Base-by-base conservation (phyloP, 495 filamentous ascomycete genomes). In the Terfezia claveryi region DNA sequence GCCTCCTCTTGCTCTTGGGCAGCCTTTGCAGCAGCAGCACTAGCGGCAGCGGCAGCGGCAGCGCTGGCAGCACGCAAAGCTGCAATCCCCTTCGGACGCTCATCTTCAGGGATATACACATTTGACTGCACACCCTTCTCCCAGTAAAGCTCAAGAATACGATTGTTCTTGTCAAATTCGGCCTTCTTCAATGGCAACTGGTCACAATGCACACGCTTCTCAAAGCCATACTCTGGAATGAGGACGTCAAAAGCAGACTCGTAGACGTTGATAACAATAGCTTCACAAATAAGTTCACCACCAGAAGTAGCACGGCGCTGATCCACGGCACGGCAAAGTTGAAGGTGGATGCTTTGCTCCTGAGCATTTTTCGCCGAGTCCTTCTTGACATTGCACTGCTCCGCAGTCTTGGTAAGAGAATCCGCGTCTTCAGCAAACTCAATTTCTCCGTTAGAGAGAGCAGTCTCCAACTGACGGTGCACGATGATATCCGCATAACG, bases 171-270 rank as follows among this genome's bases (percentile, higher is more conserved):
- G 66, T 93, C 80, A 68, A 87, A 98, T 67, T 98, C 91, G 17
- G 91, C 91, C 74, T 98, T 98, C 77, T 95, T 94, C 58, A 98
- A 72, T 12, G 91, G 91, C 59, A 98, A 75, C 72, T 96, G 91
- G 66, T 98, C 91, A 65, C 91, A 98, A 68, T 98, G 91, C 54
- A 98, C 91, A 59, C 91, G 85, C 78, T 98, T 98, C 74, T 98
- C 91, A 58, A 98, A 96, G 49, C 91, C 91, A 69, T 83, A 98
- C 62, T 98, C 92, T 27, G 91, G 92, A 65, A 98, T 96, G 57
- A 98, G 77, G 54, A 98, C 86, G 67, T 98, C 91, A 63, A 98
- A 98, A 46, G 91, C 91, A 10, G 92, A 96, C 71, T 98, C 91
- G 69, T 98, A 98, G 11, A 98, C 92, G 62, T 86, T 94, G 50